Base-by-base conservation (phyloP, 2,329 filamentous ascomycete genomes). In the Microascus cirrosus region DNA sequence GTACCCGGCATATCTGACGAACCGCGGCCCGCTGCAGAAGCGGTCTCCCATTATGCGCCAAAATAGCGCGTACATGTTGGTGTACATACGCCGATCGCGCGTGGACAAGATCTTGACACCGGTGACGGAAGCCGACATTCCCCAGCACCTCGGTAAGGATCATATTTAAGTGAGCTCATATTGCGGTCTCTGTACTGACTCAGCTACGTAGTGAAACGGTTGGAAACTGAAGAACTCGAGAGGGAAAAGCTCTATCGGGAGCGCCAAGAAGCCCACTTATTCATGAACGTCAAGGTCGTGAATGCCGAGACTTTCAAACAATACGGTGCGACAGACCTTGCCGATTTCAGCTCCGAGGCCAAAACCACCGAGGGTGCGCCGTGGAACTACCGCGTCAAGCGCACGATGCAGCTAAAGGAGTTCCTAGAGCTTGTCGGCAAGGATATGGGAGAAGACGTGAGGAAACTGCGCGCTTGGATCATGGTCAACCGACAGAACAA, bases 401-500 rank as follows among this genome's bases (percentile, higher is more conserved):
- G 87, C 60, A 77, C 84, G n/a, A 87, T 86, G 63, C 88, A 85
- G 0, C 80, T 97, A 62, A 76, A 83, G 53, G 87, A 96, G 8
- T 85, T 97, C 61, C 82, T 86, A 5, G 75, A 77, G 28, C 79
- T 80, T 24, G 79, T 97, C 60, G 91, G 88, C 0, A 73, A 82
- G 45, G 87, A 95, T 59, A 77, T 87, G 55, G 79, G 77, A 0
- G 71, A 87, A 55, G 84, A 92, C 52, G 77, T 86, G 0, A 83
- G 84, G 59, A 81, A 83, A 61, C 73, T 97, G 25, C 84, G 94
- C 24, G 81, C 96, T 20, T 99, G 94, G 95, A 84, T 90, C 58
- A 96, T 99, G 92, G 94, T 99, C 1, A 97, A 96, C 68, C 87
- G 94, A 12, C 94, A 99, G 70, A 99, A 99, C 69, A 96, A 96